Base-by-base conservation (phyloP, 2,329 filamentous ascomycete genomes). In the Colletotrichum agaves region DNA sequence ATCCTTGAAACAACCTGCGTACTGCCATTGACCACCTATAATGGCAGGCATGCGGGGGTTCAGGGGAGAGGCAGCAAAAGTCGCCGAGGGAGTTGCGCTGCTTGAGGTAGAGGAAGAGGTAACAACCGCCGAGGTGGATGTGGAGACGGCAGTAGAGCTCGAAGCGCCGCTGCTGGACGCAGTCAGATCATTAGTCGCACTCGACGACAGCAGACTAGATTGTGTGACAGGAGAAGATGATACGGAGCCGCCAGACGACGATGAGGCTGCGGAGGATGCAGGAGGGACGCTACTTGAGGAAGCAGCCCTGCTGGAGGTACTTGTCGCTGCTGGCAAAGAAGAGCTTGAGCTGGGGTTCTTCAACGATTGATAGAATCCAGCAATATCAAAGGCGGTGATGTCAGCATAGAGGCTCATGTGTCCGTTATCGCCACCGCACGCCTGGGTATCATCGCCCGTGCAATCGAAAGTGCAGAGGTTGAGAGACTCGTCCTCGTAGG, bases 351-450 rank as follows among this genome's bases (percentile, higher is more conserved):
- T 67, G 3, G 66, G 66, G 2, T 60, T 53, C 31, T 60, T 63
- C 31, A 69, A 50, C 12, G 56, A 72, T 2, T 39, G 11, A 35
- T 63, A 72, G 58, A 71, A 76, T 0, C 65, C 70, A 12, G 71
- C 71, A 15, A 71, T 72, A 59, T 77, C 67, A 31, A 73, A 78
- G 39, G 70, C 73, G 12, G 64, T 73, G 1, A 70, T 67, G 61
- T 78, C 75, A 39, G 76, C 77, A 61, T 75, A 78, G 23, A 76
- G 52, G n/a, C 74, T 78, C 62, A 78, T 70, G 52, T 74, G 79
- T 3, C 72, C 73, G 3, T 74, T 73, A 41, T 76, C 71, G 4
- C 78, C 78, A 63, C 76, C 76, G 57, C 76, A 77, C 12, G 73
- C 73, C 49, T 77, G 73, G 2, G 67, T 74, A 2, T 43, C 49